Evolutionary conservation across 2,329 filamentous ascomycete genomes (phyloP).

Genomic region (Penicillium paneum): DNA sequence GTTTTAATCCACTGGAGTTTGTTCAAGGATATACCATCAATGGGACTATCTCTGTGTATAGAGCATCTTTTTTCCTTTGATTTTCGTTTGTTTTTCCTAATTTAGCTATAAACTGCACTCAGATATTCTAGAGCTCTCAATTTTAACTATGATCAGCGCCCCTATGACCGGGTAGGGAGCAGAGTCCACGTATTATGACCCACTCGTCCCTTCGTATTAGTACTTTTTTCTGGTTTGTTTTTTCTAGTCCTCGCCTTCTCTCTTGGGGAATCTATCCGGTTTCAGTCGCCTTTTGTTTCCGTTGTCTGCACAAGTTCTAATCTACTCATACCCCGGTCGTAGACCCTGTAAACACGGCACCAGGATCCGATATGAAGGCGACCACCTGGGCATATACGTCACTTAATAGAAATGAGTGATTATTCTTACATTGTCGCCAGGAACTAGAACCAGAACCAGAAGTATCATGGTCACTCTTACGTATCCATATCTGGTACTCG

Average conservation of each 20-base stretch:
- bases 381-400: not conserved
- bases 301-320: not conserved
- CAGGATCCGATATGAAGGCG: not conserved
- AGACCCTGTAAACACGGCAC: not conserved
- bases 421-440: not conserved
- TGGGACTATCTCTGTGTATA: not conserved
- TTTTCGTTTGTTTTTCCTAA: not conserved
- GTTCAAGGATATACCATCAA: conserved; percentile 13
- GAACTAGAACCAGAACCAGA: not conserved
- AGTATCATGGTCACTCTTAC: conserved; percentile 3
- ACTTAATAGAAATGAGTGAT: not conserved
- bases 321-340: not conserved
- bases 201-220: not conserved
- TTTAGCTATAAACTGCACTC: not conserved
- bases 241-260: not conserved
- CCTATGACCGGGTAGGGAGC: conserved; percentile 5
- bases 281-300: conserved; percentile 2
- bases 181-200: not conserved
- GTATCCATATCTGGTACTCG: not conserved
- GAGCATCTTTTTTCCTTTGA: not conserved
- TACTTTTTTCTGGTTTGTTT: not conserved
- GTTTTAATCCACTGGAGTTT: not conserved
- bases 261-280: conserved; percentile 1
- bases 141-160: conserved; percentile 13
- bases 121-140: conserved; percentile 1